Percentiles rank a stretch among this genome's conserved stretches.
Conservation (phyloP, 306 rosid species). For the Abrus precatorius region DNA sequence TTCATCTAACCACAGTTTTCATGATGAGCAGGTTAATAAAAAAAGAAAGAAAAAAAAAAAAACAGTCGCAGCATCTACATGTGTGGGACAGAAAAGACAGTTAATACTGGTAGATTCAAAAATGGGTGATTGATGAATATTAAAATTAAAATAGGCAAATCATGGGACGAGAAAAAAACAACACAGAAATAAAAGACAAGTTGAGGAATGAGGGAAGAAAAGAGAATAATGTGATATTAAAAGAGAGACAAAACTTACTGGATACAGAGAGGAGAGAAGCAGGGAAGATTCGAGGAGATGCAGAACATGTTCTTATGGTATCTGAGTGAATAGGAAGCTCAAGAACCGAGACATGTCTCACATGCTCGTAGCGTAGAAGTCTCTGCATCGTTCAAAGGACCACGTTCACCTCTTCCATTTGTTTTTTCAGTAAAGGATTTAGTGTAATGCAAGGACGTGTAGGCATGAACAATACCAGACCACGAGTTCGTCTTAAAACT, state of each 20-base stretch:
- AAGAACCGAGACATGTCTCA: constrained; percentile 76
- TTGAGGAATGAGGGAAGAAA: constrained; percentile 35
- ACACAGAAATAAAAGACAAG: background rate
- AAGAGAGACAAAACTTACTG: constrained; percentile 54
- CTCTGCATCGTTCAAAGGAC: constrained; percentile 61
- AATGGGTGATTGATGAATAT: constrained; percentile 39
- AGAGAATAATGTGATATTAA: constrained; percentile 33
- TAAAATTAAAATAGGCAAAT: constrained; percentile 23
- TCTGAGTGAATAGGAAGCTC: constrained; percentile 63
- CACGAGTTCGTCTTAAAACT: no score
- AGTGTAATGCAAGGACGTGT: no score
- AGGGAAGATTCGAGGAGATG: constrained; percentile 55
- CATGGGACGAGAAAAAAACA: background rate
- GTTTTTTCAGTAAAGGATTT: background rate
- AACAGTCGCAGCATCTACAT: constrained; percentile 41
- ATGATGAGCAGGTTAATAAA: background rate
- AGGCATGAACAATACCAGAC: no score
- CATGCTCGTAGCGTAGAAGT: constrained; percentile 74
- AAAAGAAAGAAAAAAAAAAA: background rate
- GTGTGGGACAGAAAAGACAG: constrained; percentile 53
- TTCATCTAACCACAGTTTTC: constrained; percentile 34
- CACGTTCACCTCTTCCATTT: constrained; percentile 43
- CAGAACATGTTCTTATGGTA: constrained; percentile 37
- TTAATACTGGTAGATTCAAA: constrained; percentile 52
- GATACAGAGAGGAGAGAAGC: constrained; percentile 62